Evolutionary conservation across 2,329 filamentous ascomycete species (phyloP).

Genomic region (Ophiosphaerella korrae): DNA sequence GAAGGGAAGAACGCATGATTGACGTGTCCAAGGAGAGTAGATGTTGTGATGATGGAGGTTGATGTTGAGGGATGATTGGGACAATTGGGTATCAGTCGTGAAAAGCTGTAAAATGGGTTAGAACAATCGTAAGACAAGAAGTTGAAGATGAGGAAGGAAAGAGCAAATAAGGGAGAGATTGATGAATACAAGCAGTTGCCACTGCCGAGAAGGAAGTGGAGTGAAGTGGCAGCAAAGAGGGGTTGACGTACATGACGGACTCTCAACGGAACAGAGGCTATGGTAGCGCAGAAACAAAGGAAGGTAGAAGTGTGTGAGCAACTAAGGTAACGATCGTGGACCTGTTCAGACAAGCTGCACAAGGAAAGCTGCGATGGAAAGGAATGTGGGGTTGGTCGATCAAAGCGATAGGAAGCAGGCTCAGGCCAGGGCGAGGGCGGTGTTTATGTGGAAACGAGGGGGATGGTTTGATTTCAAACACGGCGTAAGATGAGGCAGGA

Average conservation of each 20-base stretch:
- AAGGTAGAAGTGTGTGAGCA: conserved; percentile 17
- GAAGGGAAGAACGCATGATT: conserved; percentile 34
- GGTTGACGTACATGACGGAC: conserved; percentile 17
- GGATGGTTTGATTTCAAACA: not conserved
- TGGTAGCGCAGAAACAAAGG: conserved; percentile 20
- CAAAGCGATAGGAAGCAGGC: conserved; percentile 11
- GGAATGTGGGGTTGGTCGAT: conserved; percentile 25
- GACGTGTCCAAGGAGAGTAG: conserved; percentile 9
- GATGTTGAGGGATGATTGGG: conserved; percentile 13
- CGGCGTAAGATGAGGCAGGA: not conserved
- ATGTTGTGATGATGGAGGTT: conserved; percentile 6
- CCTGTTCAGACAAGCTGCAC: conserved; percentile 27
- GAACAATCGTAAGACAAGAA: not conserved
- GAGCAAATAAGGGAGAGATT: not conserved
- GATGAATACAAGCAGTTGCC: conserved; percentile 9
- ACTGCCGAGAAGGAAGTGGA: not conserved
- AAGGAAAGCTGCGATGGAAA: conserved; percentile 24
- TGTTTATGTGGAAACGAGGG: conserved; percentile 10
- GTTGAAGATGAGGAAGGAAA: not conserved
- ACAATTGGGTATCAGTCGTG: conserved; percentile 3
- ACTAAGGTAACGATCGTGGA: conserved; percentile 32
- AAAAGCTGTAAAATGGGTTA: conserved; percentile 21
- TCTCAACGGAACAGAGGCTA: conserved; percentile 3
- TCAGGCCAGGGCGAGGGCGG: conserved; percentile 7
- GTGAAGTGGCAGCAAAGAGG: not conserved